Conservation (phyloP, 2,329 filamentous ascomycete species). For the Hypoxylon sp. region DNA sequence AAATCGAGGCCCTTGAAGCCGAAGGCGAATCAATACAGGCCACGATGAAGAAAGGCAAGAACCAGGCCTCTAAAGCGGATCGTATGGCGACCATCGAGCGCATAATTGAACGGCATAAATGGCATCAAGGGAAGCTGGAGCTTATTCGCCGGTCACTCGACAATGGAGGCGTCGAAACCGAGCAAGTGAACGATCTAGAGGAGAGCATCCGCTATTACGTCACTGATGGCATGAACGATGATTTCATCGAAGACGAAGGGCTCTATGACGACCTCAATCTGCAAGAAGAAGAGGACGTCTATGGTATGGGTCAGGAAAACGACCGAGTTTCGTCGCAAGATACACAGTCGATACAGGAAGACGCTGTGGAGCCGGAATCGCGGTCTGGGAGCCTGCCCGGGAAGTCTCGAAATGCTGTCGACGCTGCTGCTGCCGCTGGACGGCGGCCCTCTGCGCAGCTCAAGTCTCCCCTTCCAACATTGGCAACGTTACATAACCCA, state of each 20-base stretch:
- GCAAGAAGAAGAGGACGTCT: slow-evolving; percentile 90
- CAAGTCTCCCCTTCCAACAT: slow-evolving; percentile 92
- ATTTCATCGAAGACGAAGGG: slow-evolving; percentile 93
- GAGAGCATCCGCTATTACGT: slow-evolving; percentile 97
- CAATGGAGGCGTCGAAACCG: slow-evolving; percentile 90
- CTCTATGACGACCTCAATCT: slow-evolving; percentile 96
- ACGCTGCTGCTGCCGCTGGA: slow-evolving; percentile 67
- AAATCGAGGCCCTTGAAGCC: slow-evolving; percentile 93
- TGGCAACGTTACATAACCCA: slow-evolving; percentile 89
- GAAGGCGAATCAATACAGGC: slow-evolving; percentile 89
- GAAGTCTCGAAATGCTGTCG: slow-evolving; percentile 70
- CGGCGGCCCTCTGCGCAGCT: slow-evolving; percentile 89
- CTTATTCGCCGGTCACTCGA: slow-evolving; percentile 90
- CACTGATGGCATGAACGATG: slow-evolving; percentile 86
- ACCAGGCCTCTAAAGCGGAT: slow-evolving; percentile 85
- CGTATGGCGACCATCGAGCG: slow-evolving; percentile 88
- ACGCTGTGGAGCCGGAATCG: slow-evolving; percentile 73
- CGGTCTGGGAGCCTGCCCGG: slow-evolving; percentile 61
- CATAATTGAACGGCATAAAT: slow-evolving; percentile 92
- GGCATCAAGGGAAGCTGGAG: slow-evolving; percentile 94
- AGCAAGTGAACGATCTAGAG: slow-evolving; percentile 89
- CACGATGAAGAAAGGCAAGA: slow-evolving; percentile 95
- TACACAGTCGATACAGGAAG: slow-evolving; percentile 91
- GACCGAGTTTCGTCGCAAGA: slow-evolving; percentile 97
- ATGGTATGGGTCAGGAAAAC: slow-evolving; percentile 83